Evolutionary conservation across 1,139 yeast genomes (phyloP), one percentile per base, ranked within the genome.

Genomic region (Nakaseomyces delphensis): DNA sequence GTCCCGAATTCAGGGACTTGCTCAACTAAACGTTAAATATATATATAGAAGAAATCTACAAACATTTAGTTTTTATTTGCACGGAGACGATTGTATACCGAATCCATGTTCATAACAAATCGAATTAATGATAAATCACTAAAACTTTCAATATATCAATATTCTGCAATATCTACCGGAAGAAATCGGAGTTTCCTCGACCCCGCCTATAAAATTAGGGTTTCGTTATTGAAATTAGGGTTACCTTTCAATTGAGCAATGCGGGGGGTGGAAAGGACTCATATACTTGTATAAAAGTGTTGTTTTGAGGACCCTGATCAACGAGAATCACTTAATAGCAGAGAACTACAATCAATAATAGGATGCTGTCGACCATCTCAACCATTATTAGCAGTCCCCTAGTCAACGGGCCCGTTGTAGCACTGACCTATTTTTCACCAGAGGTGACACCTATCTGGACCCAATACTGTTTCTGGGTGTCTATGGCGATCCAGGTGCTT

Each of bases 1-100:
- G 49, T 6, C 64, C 66, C 5, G 27, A 35, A 19, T 33, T 33
- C 27, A 20, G 19, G 14, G 18, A 13, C 15, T 13, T 33, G 25
- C 23, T 16, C 35, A 18, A 16, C 35, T 31, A 31, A 15, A 13
- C 11, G 15, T 15, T 14, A 29, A 29, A 27, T 23, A 23, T 7
- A 23, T 23, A 23, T 23, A 23, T 7, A 23, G 10, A 9, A 27
- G n/a, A 11, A 27, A 8, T 27, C n/a, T n/a, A n/a, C n/a, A n/a
- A n/a, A n/a, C n/a, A n/a, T n/a, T n/a, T n/a, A n/a, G n/a, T n/a
- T n/a, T n/a, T n/a, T n/a, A n/a, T n/a, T n/a, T n/a, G n/a, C n/a
- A n/a, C n/a, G n/a, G n/a, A n/a, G n/a, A n/a, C n/a, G n/a, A n/a
- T n/a, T n/a, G n/a, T n/a, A n/a, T n/a, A n/a, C n/a, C n/a, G n/a